Conservation (phyloP, 2,329 filamentous ascomycete species). For the Aureobasidium lini region DNA sequence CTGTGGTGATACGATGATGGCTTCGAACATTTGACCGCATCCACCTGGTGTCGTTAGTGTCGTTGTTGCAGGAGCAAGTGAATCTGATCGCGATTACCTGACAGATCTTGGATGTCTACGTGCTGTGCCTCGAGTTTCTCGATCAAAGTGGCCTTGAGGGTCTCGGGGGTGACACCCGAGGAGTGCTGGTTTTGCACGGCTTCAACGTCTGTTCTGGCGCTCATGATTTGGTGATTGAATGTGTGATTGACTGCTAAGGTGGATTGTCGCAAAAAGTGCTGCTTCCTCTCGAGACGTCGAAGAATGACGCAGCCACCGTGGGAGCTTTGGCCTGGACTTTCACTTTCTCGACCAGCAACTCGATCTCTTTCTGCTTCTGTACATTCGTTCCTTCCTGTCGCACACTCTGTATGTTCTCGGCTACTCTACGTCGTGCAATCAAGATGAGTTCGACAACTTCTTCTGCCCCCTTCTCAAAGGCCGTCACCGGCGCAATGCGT, state of each 20-base stretch:
- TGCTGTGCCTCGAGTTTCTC: slow-evolving; percentile 65
- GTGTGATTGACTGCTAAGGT: background rate
- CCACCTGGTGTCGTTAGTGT: slow-evolving; percentile 44
- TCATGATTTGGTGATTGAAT: slow-evolving; percentile 28
- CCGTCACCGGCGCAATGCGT: slow-evolving; percentile 71
- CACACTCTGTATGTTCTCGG: slow-evolving; percentile 21
- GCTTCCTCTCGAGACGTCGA: background rate
- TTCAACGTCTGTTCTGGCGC: slow-evolving; percentile 36
- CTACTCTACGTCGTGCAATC: slow-evolving; percentile 28
- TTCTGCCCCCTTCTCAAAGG: slow-evolving; percentile 54
- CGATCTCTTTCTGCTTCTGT: background rate
- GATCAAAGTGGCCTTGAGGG: slow-evolving; percentile 60
- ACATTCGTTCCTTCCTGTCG: background rate
- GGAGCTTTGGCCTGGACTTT: slow-evolving; percentile 1
- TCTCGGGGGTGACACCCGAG: slow-evolving; percentile 62
- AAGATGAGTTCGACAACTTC: slow-evolving; percentile 35
- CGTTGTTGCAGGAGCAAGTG: too few relatives aligned
- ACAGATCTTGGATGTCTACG: slow-evolving; percentile 87
- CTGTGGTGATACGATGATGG: slow-evolving; percentile 54
- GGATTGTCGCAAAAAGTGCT: slow-evolving; percentile 7
- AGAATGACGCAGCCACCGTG: slow-evolving; percentile 2
- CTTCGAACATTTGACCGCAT: slow-evolving; percentile 64
- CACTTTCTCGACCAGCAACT: background rate
- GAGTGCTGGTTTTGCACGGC: slow-evolving; percentile 42
- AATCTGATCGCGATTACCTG: slow-evolving; percentile 52